These are phyloP conservation scores for Eimeria tenella DNA, from an alignment of 169 alveolate genomes.

Conservation along the genomic window DNA sequence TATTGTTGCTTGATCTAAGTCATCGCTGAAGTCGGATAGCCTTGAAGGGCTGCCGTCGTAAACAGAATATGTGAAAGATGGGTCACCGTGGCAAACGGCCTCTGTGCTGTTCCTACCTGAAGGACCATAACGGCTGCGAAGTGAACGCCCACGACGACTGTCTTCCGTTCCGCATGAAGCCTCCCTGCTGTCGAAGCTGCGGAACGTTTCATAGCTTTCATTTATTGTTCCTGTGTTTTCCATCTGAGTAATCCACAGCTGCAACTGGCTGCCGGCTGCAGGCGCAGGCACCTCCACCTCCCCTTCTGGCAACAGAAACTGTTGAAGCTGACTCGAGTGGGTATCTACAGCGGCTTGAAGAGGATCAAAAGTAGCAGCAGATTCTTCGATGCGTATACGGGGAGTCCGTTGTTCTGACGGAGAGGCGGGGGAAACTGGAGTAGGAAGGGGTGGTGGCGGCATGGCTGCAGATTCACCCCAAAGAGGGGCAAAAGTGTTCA, in stretches of 20 bases:
- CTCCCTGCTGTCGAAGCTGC: not conserved
- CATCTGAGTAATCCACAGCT: not conserved
- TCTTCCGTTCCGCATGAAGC: not conserved
- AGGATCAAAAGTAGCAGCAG: too few relatives aligned
- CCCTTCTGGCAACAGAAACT: too few relatives aligned
- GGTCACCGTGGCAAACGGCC: not conserved
- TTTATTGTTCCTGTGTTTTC: too few relatives aligned
- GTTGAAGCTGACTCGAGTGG: too few relatives aligned
- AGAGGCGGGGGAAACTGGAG: not conserved
- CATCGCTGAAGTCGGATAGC: not conserved
- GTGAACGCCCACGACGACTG: not conserved
- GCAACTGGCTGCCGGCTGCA: not conserved
- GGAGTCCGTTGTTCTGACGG: not conserved
- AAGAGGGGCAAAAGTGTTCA: not conserved
- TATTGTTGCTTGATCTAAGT: too few relatives aligned
- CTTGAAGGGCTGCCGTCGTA: slow-evolving; percentile 1
- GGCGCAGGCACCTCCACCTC: too few relatives aligned
- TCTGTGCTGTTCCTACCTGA: not conserved
- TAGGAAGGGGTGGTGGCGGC: not conserved
- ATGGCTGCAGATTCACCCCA: not conserved
- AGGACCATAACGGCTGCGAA: not conserved
- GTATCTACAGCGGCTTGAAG: too few relatives aligned
- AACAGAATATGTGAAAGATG: not conserved
- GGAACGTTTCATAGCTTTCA: not conserved
- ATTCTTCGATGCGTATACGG: too few relatives aligned